Evolutionary conservation across 768 basidiomycete genomes (phyloP).

Genomic region (Leccinellum albellum): DNA sequence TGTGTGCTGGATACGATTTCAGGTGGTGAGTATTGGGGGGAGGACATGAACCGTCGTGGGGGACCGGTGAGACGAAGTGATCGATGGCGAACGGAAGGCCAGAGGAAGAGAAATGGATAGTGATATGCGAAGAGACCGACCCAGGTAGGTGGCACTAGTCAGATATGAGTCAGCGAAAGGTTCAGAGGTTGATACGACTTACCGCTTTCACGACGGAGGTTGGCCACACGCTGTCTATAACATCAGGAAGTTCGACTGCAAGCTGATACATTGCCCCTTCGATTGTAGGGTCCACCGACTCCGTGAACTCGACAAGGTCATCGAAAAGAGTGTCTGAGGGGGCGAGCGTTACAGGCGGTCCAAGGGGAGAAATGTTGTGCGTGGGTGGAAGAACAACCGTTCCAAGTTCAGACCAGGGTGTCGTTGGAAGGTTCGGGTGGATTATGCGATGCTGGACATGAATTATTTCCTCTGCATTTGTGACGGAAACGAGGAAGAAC

Average conservation of each 20-base stretch:
- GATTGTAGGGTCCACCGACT: slow-evolving; percentile 35
- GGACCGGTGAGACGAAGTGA: slow-evolving; percentile 65
- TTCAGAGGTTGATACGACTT: slow-evolving; percentile 52
- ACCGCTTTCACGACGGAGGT: slow-evolving; percentile 36
- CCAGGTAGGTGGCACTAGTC: slow-evolving; percentile 65
- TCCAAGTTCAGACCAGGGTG: slow-evolving; percentile 25
- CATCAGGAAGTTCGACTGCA: slow-evolving; percentile 52
- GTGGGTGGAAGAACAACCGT: slow-evolving; percentile 21
- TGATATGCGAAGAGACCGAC: slow-evolving; percentile 51
- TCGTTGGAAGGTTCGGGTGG: slow-evolving; percentile 29
- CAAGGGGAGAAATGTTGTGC: slow-evolving; percentile 34
- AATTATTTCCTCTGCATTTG: slow-evolving; percentile 14
- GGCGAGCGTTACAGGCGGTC: slow-evolving; percentile 33
- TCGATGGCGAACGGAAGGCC: slow-evolving; percentile 61
- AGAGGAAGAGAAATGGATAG: slow-evolving; percentile 49
- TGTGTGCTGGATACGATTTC: slow-evolving; percentile 27
- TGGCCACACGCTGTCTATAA: slow-evolving; percentile 33
- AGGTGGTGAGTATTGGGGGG: slow-evolving; percentile 13
- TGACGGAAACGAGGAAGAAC: slow-evolving; percentile 12
- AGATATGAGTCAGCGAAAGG: slow-evolving; percentile 13
- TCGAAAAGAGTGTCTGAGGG: slow-evolving; percentile 41
- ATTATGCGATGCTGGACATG: slow-evolving; percentile 29
- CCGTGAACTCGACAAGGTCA: slow-evolving; percentile 46
- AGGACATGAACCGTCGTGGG: slow-evolving; percentile 67
- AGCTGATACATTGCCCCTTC: slow-evolving; percentile 64